Conservation (phyloP, 257 asterid species). For the Fraxinus pennsylvanica region DNA sequence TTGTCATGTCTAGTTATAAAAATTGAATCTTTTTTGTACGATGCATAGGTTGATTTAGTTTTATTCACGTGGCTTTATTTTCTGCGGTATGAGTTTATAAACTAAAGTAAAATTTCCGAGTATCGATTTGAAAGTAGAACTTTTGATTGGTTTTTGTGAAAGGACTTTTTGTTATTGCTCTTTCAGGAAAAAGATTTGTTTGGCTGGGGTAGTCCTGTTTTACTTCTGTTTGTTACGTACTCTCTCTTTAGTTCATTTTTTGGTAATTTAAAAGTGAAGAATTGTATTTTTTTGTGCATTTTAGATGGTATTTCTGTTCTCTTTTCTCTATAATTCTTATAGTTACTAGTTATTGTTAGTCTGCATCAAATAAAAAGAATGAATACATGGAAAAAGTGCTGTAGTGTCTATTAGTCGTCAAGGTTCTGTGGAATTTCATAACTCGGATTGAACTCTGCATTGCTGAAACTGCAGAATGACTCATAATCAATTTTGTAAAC, state of each 20-base stretch:
- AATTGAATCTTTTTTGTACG: not conserved
- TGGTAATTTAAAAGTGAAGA: too few relatives aligned
- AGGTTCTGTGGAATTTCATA: not conserved
- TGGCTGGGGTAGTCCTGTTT: too few relatives aligned
- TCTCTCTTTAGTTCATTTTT: too few relatives aligned
- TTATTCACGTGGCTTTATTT: not conserved
- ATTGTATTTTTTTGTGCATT: too few relatives aligned
- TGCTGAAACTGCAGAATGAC: not conserved
- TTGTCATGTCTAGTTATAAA: not conserved
- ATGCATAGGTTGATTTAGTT: not conserved
- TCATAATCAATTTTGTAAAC: not conserved
- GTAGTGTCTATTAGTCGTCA: not conserved
- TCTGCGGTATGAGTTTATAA: not conserved
- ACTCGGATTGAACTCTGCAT: not conserved
- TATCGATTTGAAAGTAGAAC: not conserved
- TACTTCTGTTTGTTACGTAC: too few relatives aligned
- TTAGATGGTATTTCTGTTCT: too few relatives aligned
- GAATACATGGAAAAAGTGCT: not conserved
- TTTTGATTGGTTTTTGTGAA: not conserved
- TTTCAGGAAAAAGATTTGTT: too few relatives aligned
- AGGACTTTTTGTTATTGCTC: too few relatives aligned
- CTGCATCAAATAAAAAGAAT: not conserved
- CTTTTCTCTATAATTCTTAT: not conserved
- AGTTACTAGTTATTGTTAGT: not conserved
- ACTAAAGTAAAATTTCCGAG: not conserved